A percentile compares a stretch with the other conserved stretches of the same genome.
Evolutionary conservation across 2,329 filamentous ascomycete species (phyloP).

Genomic region (Aspergillus novofumigatus): DNA sequence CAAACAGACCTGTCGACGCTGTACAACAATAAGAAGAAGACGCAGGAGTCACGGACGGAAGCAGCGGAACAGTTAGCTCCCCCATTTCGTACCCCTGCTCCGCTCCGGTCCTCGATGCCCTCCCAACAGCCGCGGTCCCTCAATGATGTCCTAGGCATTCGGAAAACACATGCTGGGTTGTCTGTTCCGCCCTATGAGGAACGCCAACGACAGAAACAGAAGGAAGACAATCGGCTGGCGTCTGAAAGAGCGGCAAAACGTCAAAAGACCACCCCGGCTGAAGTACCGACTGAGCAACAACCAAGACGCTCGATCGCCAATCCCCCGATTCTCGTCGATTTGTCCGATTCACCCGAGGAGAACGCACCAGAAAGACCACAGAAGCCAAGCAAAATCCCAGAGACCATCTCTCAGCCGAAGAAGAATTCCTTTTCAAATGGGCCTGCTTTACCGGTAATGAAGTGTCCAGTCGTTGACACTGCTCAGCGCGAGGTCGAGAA

Average conservation of each 20-base stretch:
- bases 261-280: conserved; percentile 19
- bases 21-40: conserved; percentile 61
- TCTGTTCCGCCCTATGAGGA: conserved; percentile 65
- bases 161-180: conserved; percentile 60
- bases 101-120: conserved; percentile 20
- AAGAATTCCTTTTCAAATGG: not conserved
- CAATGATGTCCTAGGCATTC: conserved; percentile 62
- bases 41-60: conserved; percentile 26
- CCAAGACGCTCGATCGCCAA: conserved; percentile 1
- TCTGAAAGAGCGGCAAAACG: conserved; percentile 32
- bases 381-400: not conserved
- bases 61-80: conserved; percentile 32
- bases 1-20: conserved; percentile 76
- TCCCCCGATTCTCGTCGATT: conserved; percentile 17
- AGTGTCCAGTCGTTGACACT: not conserved
- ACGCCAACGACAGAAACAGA: conserved; percentile 12
- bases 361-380: not conserved
- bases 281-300: conserved; percentile 7
- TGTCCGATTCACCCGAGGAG: conserved; percentile 12
- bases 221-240: conserved; percentile 4
- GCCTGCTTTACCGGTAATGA: not conserved
- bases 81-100: conserved; percentile 39
- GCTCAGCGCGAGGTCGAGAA: not conserved
- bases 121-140: conserved; percentile 53
- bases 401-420: not conserved